These are phyloP conservation scores for Yamadazyma laniorum DNA, from an alignment of 805 yeast genomes.

Conservation along the genomic window DNA sequence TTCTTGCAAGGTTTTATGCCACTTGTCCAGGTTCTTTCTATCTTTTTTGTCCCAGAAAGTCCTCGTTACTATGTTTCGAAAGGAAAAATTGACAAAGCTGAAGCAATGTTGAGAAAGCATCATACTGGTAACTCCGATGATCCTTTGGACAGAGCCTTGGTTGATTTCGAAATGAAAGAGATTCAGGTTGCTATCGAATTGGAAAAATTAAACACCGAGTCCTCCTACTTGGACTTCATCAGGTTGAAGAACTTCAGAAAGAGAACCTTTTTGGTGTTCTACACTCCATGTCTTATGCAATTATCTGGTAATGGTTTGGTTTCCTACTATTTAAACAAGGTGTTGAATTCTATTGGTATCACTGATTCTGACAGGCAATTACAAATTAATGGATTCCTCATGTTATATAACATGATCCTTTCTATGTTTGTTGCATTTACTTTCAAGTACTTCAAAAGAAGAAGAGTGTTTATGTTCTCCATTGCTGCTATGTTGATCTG, in stretches of 20 bases:
- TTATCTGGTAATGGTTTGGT: conserved; percentile 51
- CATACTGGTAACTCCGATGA: conserved; percentile 36
- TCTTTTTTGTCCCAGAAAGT: conserved; percentile 47
- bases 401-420: conserved; percentile 44
- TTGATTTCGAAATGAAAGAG: conserved; percentile 16
- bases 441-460: conserved; percentile 23
- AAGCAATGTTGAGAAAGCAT: conserved; percentile 34
- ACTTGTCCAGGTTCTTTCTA: conserved; percentile 32
- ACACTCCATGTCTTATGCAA: conserved; percentile 12
- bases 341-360: conserved; percentile 53
- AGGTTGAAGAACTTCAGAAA: conserved; percentile 8
- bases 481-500: conserved; percentile 25
- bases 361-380: conserved; percentile 45
- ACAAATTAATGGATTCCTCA: conserved; percentile 50
- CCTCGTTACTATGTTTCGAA: conserved; percentile 46
- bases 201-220: conserved; percentile 12
- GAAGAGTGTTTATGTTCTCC: conserved; percentile 26
- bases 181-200: conserved; percentile 15
- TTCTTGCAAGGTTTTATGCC: conserved; percentile 51
- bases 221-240: conserved; percentile 12
- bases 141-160: conserved; percentile 14
- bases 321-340: conserved; percentile 50
- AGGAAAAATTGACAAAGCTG: conserved; percentile 44
- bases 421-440: conserved; percentile 19
- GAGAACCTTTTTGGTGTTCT: conserved; percentile 11